Base-by-base conservation (phyloP, 306 rosid species). In the Nissolia schottii region DNA sequence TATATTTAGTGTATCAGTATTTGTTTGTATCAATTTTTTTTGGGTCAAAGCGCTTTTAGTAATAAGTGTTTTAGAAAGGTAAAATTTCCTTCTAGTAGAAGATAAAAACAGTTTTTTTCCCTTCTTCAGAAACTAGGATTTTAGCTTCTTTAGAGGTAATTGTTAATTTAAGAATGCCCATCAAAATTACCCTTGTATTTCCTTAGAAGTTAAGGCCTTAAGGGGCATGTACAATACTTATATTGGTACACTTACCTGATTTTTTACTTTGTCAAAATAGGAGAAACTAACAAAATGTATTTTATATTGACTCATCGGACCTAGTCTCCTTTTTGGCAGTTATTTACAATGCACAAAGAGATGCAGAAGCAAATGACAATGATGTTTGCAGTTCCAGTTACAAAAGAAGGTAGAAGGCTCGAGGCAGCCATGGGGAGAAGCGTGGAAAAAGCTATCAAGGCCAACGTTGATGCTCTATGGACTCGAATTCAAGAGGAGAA, bases 361-460 rank as follows among this genome's bases (percentile, higher is more conserved):
- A 71, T 81, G 86, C 99, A 92, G 81, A 95, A 92, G 82, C 97
- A 95, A 84, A 85, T 95, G 87, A 67, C 90, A 43, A 81, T 71
- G 89, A 81, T 77, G 65, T 86, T 85, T 62, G 71, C 97, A 2
- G 92, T 79, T 71, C 99, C 96, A 10, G 83, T 91, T 60, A 81
- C 93, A 22, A 95, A 95, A 90, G 99, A 95, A 82, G 95, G 99
- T 48, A 89, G 82, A 77, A 76, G 97, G 81, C 90, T 95, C 15
- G 97, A 95, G 87, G 82, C 89, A 5, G 79, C 91, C 76, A 76
- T 92, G 15, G 96, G 96, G 64, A 85, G 88, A 67, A 88, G 68
- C 88, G 84, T 87, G 89, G 97, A 95, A 75, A 95, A 88, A 75
- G 73, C 90, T 75, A 61, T 89, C 54, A 92, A 89, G 84, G 85